Base-by-base conservation (phyloP, 140 eudicot genomes). In the Ambrosia hybrid region DNA sequence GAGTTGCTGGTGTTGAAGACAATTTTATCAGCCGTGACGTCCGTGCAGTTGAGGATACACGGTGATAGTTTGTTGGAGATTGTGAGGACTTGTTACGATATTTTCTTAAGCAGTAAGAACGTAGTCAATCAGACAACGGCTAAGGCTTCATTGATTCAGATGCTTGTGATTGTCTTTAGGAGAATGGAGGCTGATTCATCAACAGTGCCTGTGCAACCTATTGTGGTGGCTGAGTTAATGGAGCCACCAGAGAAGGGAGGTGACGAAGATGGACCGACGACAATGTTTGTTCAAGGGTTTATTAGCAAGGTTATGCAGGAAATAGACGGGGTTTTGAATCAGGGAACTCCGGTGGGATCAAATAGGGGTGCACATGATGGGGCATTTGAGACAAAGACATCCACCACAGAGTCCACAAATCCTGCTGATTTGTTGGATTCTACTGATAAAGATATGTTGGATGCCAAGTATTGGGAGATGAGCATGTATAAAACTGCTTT, bases 341-440 rank as follows among this genome's bases (percentile, higher is more conserved):
- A 87, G 13, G 85, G 84, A 48, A 69, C 85, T 2, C 85, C 88
- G 3, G 81, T 72, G 17, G 78, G 73, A 65, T 56, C 81, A 3
- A 73, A 62, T 66, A 83, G 78, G 55, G 91, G 80, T 12, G 97
- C 74, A 5, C 99, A 91, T 80, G 94, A 95, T 70, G 99, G 99
- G 68, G 98, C 98, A 0, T 90, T 93, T 73, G 98, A 90, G 81
- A 87, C 89, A 3, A 85, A 62, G 68, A 91, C 95, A 1, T 82
- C 96, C 4, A 95, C 97, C 1, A 95, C 91, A 56, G 99, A 95
- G 82, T 79, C 96, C 0, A 95, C 96, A 0, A 91, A 95, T 86
- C 97, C 99, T 9, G 96, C 99, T 6, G 99, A 95, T 86, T 82
- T 95, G 85, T 80, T 95, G 86, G 99, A 95, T 83, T 95, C 99